A percentile compares a stretch with the other conserved stretches of the same genome.
phyloP scores from a whole-genome alignment of 805 yeast species.

The Gaillardinia entomophila region DNA sequence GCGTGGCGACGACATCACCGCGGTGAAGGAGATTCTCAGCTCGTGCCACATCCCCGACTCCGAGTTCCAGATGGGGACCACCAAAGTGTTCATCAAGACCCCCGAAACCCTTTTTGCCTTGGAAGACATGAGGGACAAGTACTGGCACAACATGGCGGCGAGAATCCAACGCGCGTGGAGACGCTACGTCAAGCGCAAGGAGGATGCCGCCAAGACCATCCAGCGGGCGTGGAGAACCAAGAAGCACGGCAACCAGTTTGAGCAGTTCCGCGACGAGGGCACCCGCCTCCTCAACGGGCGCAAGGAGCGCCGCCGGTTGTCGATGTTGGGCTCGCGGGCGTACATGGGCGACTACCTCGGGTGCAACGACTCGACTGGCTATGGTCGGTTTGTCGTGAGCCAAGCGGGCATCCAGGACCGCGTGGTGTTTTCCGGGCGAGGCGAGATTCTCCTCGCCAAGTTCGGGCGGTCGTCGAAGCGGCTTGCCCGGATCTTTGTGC shows the following conservation, averaged over 20 bases:
- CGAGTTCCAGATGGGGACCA: constrained; percentile 88
- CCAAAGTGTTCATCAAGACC: constrained; percentile 90
- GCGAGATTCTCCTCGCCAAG: constrained; percentile 76
- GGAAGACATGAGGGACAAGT: constrained; percentile 93
- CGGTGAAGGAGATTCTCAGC: constrained; percentile 44
- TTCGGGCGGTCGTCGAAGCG: constrained; percentile 90
- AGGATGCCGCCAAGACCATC: constrained; percentile 76
- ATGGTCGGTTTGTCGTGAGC: constrained; percentile 69
- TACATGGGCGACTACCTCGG: constrained; percentile 93
- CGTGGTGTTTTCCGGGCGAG: constrained; percentile 73
- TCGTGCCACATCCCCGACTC: constrained; percentile 63
- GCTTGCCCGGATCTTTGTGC: constrained; percentile 62
- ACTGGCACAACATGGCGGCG: constrained; percentile 98
- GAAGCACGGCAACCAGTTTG: constrained; percentile 75
- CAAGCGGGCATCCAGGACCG: constrained; percentile 65
- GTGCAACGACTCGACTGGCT: constrained; percentile 64
- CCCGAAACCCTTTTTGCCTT: constrained; percentile 95
- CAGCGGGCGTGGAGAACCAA: constrained; percentile 81
- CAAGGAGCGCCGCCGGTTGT: constrained; percentile 86
- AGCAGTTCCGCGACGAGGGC: constrained; percentile 82
- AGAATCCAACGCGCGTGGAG: constrained; percentile 97
- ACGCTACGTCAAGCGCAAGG: constrained; percentile 69
- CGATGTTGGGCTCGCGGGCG: constrained; percentile 80
- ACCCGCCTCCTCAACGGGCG: constrained; percentile 60
- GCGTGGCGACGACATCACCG: constrained; percentile 50